Percentiles rank a stretch among this genome's conserved stretches.
phyloP scores from a whole-genome alignment of 306 rosid species.

The Cicer cuneatum region DNA sequence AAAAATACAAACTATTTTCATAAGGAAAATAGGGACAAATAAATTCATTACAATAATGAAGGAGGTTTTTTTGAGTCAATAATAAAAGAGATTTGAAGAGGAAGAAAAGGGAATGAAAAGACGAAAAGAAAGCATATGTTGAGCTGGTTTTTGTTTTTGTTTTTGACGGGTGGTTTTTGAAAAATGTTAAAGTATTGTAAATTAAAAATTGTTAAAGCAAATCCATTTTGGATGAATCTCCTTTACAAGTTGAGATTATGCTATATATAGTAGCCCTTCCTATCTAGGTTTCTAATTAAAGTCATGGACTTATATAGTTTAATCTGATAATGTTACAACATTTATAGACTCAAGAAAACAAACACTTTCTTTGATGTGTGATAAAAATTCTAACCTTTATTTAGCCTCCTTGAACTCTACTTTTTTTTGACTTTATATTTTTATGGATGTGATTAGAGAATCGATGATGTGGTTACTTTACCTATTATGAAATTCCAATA shows the following conservation, averaged over 20 bases:
- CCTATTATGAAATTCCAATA: too few species aligned
- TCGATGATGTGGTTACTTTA: too few species aligned
- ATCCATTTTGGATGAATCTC: conserved; percentile 35
- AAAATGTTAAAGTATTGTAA: conserved; percentile 21
- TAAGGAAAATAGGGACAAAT: neutral
- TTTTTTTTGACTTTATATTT: too few species aligned
- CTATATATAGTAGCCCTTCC: conserved; percentile 9
- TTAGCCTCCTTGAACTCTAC: neutral
- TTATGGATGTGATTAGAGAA: too few species aligned
- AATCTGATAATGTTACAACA: conserved; percentile 2
- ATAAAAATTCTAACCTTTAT: neutral
- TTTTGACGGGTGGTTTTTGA: neutral
- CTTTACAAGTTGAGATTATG: conserved; percentile 16
- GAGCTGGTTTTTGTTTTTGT: neutral
- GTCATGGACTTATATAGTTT: neutral
- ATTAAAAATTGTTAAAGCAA: conserved; percentile 24
- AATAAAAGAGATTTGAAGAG: neutral
- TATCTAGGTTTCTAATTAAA: neutral
- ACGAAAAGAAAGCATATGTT: conserved; percentile 18
- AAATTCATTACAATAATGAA: conserved; percentile 5
- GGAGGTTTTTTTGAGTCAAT: neutral
- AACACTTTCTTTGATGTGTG: neutral
- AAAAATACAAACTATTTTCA: too few species aligned
- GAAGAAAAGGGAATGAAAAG: conserved; percentile 8
- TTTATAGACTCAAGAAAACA: neutral